Evolutionary conservation across 1,139 yeast genomes (phyloP).

Genomic region (Magnusiomyces ingens): DNA sequence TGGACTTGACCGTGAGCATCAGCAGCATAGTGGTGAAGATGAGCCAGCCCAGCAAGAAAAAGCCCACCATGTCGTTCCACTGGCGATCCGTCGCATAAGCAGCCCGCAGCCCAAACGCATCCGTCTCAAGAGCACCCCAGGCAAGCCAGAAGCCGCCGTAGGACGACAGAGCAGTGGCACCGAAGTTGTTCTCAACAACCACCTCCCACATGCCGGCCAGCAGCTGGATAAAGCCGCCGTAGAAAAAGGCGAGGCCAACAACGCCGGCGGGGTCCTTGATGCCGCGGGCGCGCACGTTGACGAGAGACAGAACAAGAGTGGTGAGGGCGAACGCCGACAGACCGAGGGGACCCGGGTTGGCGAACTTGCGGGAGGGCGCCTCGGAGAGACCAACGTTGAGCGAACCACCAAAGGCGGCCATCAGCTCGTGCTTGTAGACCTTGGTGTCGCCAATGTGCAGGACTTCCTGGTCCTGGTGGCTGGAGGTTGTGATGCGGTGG

Average conservation of each 20-base stretch:
- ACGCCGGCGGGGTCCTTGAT: slow-evolving; percentile 46
- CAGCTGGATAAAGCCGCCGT: slow-evolving; percentile 74
- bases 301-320: slow-evolving; percentile 67
- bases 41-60: slow-evolving; percentile 72
- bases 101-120: slow-evolving; percentile 60
- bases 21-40: slow-evolving; percentile 66
- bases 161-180: slow-evolving; percentile 75
- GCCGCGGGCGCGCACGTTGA: slow-evolving; percentile 54
- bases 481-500: slow-evolving; percentile 14
- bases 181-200: slow-evolving; percentile 68
- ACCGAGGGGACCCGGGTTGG: slow-evolving; percentile 88
- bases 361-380: slow-evolving; percentile 63
- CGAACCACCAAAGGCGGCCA: slow-evolving; percentile 63
- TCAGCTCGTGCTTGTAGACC: slow-evolving; percentile 52
- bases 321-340: slow-evolving; percentile 77
- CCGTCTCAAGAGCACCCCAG: slow-evolving; percentile 59
- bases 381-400: slow-evolving; percentile 55
- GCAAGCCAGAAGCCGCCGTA: slow-evolving; percentile 87
- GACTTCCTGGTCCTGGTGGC: slow-evolving; percentile 43
- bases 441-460: slow-evolving; percentile 65
- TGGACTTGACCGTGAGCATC: slow-evolving; percentile 67
- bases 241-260: slow-evolving; percentile 73
- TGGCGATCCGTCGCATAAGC: slow-evolving; percentile 39
- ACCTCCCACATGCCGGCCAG: slow-evolving; percentile 74
- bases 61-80: slow-evolving; percentile 53